These are phyloP conservation scores for Pichia deserticola DNA, from an alignment of 805 yeast species.

Conservation along the genomic window DNA sequence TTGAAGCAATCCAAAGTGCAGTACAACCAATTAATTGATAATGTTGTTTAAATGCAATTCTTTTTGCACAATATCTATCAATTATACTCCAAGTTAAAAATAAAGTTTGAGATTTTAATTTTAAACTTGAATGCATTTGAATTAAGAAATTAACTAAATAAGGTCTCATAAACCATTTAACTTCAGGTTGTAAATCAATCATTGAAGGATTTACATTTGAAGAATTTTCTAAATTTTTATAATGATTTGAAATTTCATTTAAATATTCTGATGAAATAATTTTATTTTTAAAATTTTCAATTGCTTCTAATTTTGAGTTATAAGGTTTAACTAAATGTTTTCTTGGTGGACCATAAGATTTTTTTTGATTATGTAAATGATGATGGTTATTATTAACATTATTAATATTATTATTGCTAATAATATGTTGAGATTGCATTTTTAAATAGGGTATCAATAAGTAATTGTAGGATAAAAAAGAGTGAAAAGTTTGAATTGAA, in stretches of 20 bases:
- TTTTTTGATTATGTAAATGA: not conserved
- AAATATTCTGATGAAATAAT: constrained; percentile 37
- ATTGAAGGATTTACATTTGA: constrained; percentile 40
- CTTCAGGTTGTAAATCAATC: constrained; percentile 83
- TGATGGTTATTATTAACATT: not conserved
- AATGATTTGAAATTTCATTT: constrained; percentile 31
- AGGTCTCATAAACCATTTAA: constrained; percentile 64
- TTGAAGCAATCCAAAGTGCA: constrained; percentile 88
- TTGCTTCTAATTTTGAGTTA: constrained; percentile 37
- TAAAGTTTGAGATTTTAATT: constrained; percentile 58
- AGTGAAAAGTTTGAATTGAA: too few species aligned
- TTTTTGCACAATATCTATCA: constrained; percentile 84
- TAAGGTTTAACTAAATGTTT: constrained; percentile 27
- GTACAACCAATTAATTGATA: constrained; percentile 87
- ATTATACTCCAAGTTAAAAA: constrained; percentile 67
- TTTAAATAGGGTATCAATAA: too few species aligned
- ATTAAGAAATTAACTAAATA: constrained; percentile 73
- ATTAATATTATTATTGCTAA: too few species aligned
- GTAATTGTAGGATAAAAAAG: too few species aligned
- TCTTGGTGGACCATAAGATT: constrained; percentile 30
- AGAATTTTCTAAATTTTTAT: constrained; percentile 33
- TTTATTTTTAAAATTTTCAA: constrained; percentile 40
- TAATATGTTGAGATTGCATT: too few species aligned
- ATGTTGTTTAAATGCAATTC: constrained; percentile 80
- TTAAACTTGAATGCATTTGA: constrained; percentile 54